Evolutionary conservation across 495 filamentous ascomycete species (phyloP).

Genomic region (Emericellopsis terricola): DNA sequence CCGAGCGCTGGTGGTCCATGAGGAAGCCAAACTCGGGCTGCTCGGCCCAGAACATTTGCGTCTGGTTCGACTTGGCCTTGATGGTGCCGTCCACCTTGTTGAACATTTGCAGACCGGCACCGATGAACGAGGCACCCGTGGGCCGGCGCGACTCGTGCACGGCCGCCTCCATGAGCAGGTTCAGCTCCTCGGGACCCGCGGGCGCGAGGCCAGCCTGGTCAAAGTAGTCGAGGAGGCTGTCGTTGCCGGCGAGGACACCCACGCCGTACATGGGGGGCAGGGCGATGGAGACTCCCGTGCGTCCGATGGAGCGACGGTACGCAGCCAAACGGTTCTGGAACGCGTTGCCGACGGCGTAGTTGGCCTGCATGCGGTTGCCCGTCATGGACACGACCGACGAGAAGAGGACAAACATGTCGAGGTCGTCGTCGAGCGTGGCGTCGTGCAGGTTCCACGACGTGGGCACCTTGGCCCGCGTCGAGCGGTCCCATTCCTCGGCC

Average conservation of each 20-base stretch:
- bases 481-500: constrained; percentile 15
- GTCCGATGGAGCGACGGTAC: constrained; percentile 8
- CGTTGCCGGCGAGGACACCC: neutral
- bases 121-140: neutral
- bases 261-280: neutral
- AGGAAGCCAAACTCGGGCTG: neutral
- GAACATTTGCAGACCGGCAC: neutral
- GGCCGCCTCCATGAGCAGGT: neutral
- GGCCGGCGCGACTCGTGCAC: neutral
- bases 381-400: constrained; percentile 26
- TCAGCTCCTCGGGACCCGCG: neutral
- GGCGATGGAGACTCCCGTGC: neutral
- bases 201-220: neutral
- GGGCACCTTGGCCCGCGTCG: constrained; percentile 20
- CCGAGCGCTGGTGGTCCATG: neutral
- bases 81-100: neutral
- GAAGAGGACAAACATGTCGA: constrained; percentile 39
- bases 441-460: constrained; percentile 30
- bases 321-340: constrained; percentile 20
- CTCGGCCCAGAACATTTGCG: neutral
- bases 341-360: constrained; percentile 33
- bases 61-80: neutral
- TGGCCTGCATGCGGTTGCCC: constrained; percentile 28
- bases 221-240: neutral
- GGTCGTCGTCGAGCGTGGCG: constrained; percentile 14